Conservation (phyloP, 78 protist genomes). For the Chrysochromulina parva region DNA sequence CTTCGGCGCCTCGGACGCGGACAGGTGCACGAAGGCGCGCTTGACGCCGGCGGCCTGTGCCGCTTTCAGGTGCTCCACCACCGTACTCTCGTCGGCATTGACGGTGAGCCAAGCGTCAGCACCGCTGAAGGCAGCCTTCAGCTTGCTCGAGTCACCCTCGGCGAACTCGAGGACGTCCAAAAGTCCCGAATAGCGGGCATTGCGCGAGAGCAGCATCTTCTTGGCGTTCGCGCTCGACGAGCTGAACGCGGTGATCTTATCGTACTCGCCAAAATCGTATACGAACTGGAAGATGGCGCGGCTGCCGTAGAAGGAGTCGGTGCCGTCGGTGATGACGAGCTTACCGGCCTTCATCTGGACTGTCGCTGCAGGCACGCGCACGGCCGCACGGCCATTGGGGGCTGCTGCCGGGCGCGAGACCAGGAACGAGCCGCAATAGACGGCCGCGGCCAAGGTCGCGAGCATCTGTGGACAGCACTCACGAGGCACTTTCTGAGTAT, state of each 20-base stretch:
- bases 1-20: not conserved
- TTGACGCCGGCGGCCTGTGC: conserved; percentile 9
- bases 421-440: no score
- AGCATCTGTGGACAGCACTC: no score
- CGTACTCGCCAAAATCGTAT: not conserved
- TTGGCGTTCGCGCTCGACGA: not conserved
- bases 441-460: no score
- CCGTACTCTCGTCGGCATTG: not conserved
- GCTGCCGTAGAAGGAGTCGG: not conserved
- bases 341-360: no score
- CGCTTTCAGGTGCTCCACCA: not conserved
- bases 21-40: not conserved
- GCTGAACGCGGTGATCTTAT: not conserved
- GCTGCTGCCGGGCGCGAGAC: no score
- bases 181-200: conserved; percentile 26
- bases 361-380: no score
- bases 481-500: no score
- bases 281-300: conserved; percentile 9
- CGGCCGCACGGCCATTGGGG: no score
- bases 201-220: conserved; percentile 18
- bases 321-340: not conserved
- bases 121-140: no score
- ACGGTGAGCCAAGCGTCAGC: not conserved
- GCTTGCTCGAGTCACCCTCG: not conserved
- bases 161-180: not conserved